A percentile compares a stretch with the other conserved stretches of the same genome.
Conservation (phyloP, 768 basidiomycete genomes). For the Macrolepiota albuminosa region DNA sequence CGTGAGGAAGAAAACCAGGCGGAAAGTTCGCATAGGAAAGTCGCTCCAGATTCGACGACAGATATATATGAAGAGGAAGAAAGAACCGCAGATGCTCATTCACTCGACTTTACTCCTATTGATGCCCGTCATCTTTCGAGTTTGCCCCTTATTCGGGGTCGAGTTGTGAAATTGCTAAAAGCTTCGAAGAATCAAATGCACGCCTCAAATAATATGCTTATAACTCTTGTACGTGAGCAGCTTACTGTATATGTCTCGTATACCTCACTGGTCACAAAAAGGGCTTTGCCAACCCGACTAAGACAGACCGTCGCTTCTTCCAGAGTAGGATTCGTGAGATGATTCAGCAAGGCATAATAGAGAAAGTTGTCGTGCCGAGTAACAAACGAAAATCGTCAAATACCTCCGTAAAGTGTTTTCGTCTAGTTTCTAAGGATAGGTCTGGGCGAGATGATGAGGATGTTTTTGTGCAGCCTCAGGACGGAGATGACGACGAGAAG, state of each 20-base stretch:
- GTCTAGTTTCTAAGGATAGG: slow-evolving; percentile 47
- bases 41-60: slow-evolving; percentile 10
- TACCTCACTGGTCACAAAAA: slow-evolving; percentile 21
- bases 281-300: slow-evolving; percentile 75
- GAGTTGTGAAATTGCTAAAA: slow-evolving; percentile 70
- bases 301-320: slow-evolving; percentile 80
- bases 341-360: slow-evolving; percentile 67
- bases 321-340: slow-evolving; percentile 69
- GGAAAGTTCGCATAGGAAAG: slow-evolving; percentile 24
- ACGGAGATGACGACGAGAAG: slow-evolving; percentile 35
- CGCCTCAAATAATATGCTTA: slow-evolving; percentile 69
- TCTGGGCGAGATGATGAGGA: slow-evolving; percentile 29
- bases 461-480: slow-evolving; percentile 34
- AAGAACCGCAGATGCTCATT: slow-evolving; percentile 24
- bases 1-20: slow-evolving; percentile 61
- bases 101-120: slow-evolving; percentile 63
- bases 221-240: slow-evolving; percentile 55
- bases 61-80: slow-evolving; percentile 29
- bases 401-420: slow-evolving; percentile 59
- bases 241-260: background rate
- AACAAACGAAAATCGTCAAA: slow-evolving; percentile 42
- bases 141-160: slow-evolving; percentile 61
- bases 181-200: slow-evolving; percentile 68
- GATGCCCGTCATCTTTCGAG: slow-evolving; percentile 77
- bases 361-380: slow-evolving; percentile 67